phyloP scores from a whole-genome alignment of 2,329 filamentous ascomycete species.

The Blumeria hordei region DNA sequence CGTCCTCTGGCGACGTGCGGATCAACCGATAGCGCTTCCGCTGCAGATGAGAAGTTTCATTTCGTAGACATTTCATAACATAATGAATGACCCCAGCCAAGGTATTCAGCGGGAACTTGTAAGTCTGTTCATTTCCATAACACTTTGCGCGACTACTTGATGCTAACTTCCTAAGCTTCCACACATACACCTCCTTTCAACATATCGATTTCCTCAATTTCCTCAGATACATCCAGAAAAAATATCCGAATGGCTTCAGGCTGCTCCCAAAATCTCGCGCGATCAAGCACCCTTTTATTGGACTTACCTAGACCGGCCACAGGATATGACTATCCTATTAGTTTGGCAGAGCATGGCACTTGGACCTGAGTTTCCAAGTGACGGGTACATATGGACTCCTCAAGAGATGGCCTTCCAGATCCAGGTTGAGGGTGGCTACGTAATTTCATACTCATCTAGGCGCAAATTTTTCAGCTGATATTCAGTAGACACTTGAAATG shows the following conservation, averaged over 20 bases:
- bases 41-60: too few relatives aligned
- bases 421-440: slow-evolving; percentile 43
- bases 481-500: slow-evolving; percentile 56
- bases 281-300: slow-evolving; percentile 74
- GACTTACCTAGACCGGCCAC: slow-evolving; percentile 68
- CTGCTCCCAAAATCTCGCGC: slow-evolving; percentile 65
- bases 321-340: slow-evolving; percentile 60
- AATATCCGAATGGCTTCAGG: slow-evolving; percentile 61
- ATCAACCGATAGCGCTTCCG: too few relatives aligned
- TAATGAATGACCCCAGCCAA: slow-evolving; percentile 22
- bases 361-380: slow-evolving; percentile 56
- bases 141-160: neutral
- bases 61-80: neutral
- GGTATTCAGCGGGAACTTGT: slow-evolving; percentile 22
- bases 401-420: slow-evolving; percentile 55
- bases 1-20: too few relatives aligned
- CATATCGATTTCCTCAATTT: slow-evolving; percentile 53
- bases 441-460: slow-evolving; percentile 17
- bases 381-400: slow-evolving; percentile 81
- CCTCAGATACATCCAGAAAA: slow-evolving; percentile 48
- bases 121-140: slow-evolving; percentile 9
- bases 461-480: neutral
- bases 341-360: slow-evolving; percentile 69
- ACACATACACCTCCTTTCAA: slow-evolving; percentile 76
- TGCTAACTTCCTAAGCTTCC: slow-evolving; percentile 6